Evolutionary conservation across 768 basidiomycete genomes (phyloP).

Genomic region (Boletus rubropictus): DNA sequence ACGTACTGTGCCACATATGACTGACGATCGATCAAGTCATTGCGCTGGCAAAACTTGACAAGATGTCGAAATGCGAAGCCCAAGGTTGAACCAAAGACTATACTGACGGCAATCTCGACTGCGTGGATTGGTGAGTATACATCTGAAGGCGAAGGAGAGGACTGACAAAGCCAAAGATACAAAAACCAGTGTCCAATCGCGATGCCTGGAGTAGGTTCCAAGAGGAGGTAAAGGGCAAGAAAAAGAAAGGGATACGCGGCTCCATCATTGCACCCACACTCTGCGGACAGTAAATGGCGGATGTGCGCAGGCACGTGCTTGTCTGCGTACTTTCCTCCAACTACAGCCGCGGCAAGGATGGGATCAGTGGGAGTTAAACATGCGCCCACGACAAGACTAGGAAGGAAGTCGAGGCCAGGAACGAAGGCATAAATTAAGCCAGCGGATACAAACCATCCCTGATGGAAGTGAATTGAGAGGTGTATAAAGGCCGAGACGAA

Average conservation of each 20-base stretch:
- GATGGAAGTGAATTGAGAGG: constrained; percentile 7
- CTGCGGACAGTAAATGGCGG: constrained; percentile 57
- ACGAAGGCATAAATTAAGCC: constrained; percentile 88
- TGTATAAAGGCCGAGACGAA: neutral
- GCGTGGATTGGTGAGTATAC: constrained; percentile 9
- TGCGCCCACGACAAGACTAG: constrained; percentile 84
- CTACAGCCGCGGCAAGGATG: constrained; percentile 43
- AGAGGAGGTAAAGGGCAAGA: constrained; percentile 79
- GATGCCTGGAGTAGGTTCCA: constrained; percentile 53
- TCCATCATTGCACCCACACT: constrained; percentile 94
- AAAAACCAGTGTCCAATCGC: constrained; percentile 89
- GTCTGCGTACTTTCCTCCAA: constrained; percentile 95
- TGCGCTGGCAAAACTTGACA: constrained; percentile 88
- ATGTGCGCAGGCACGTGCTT: constrained; percentile 91
- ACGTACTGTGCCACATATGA: constrained; percentile 93
- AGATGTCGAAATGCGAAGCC: constrained; percentile 80
- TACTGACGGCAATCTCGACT: constrained; percentile 78
- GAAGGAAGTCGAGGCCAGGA: constrained; percentile 84
- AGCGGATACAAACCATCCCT: constrained; percentile 95
- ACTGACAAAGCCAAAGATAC: constrained; percentile 78
- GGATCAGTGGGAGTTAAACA: constrained; percentile 82
- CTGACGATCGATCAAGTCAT: constrained; percentile 85
- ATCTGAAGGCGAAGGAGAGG: neutral
- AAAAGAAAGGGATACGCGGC: constrained; percentile 94
- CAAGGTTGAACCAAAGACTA: constrained; percentile 65